Evolutionary conservation across 495 filamentous ascomycete species (phyloP).

Genomic region (Lepraria neglecta): DNA sequence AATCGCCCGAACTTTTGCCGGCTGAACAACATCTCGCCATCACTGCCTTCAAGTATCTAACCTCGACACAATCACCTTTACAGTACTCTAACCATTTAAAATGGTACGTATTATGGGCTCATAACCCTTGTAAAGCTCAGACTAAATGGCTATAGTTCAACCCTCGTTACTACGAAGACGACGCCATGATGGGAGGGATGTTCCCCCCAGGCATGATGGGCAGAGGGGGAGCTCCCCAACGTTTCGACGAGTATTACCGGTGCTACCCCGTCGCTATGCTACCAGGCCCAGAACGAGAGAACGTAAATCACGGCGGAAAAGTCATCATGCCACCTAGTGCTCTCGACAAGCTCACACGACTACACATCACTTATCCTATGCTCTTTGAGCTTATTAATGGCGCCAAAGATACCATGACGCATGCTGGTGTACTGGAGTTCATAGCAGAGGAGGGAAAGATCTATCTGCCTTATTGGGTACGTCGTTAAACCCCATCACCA

Average conservation of each 20-base stretch:
- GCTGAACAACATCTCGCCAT: neutral
- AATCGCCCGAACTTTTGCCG: neutral
- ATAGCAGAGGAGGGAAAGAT: slow-evolving; percentile 95
- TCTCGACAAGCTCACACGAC: slow-evolving; percentile 84
- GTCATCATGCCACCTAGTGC: slow-evolving; percentile 93
- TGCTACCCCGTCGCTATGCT: slow-evolving; percentile 94
- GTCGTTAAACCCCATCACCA: slow-evolving; percentile 24
- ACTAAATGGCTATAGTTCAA: slow-evolving; percentile 41
- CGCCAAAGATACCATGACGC: slow-evolving; percentile 65
- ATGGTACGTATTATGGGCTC: neutral
- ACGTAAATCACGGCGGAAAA: slow-evolving; percentile 94
- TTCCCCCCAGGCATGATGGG: slow-evolving; percentile 40
- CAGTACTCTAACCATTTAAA: neutral
- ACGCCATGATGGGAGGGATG: slow-evolving; percentile 50
- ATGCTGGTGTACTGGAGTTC: slow-evolving; percentile 94
- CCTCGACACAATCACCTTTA: neutral
- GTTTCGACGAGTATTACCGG: slow-evolving; percentile 96
- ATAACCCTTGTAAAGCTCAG: neutral
- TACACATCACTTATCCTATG: slow-evolving; percentile 98
- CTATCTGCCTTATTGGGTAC: slow-evolving; percentile 91
- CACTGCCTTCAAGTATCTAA: too few species aligned
- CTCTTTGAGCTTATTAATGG: slow-evolving; percentile 93
- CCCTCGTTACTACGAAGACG: slow-evolving; percentile 49
- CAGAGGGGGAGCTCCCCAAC: slow-evolving; percentile 40
- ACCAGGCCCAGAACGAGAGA: slow-evolving; percentile 82